A percentile compares a stretch with the other conserved stretches of the same genome.
Conservation (phyloP, 2,329 filamentous ascomycete species). For the Aspergillus oerlinghausenensis region DNA sequence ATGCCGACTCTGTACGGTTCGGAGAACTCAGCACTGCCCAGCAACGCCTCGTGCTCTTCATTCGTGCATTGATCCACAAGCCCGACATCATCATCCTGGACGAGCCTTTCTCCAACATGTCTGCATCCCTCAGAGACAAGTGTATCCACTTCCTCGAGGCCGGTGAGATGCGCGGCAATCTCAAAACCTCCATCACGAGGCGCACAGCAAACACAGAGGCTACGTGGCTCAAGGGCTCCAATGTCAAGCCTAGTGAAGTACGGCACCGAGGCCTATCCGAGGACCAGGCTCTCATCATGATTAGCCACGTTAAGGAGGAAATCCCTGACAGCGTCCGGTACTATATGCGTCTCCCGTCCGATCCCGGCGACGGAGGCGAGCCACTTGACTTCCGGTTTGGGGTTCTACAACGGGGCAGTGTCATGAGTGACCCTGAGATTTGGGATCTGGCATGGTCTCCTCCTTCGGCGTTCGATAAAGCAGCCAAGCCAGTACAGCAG, state of each 20-base stretch:
- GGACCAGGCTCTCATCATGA: conserved; percentile 80
- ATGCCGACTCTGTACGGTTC: conserved; percentile 75
- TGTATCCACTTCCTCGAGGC: conserved; percentile 74
- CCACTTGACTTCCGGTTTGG: conserved; percentile 30
- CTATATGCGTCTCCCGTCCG: conserved; percentile 73
- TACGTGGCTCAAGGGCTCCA: conserved; percentile 11
- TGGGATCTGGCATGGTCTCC: conserved; percentile 31
- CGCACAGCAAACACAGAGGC: conserved; percentile 5
- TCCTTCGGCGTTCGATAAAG: conserved; percentile 7
- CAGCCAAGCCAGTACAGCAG: conserved; percentile 2
- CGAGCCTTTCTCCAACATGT: conserved; percentile 84
- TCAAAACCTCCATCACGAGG: conserved; percentile 18
- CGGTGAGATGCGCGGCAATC: conserved; percentile 51
- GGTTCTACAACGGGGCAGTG: conserved; percentile 16
- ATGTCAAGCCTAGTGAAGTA: conserved; percentile 3
- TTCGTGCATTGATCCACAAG: conserved; percentile 74
- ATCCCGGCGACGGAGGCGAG: conserved; percentile 14
- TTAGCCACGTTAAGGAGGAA: conserved; percentile 87
- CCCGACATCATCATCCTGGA: conserved; percentile 81
- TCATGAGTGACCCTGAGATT: conserved; percentile 16
- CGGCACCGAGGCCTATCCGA: conserved; percentile 55
- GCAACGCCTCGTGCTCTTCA: conserved; percentile 79
- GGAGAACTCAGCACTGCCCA: conserved; percentile 49
- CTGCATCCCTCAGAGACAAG: conserved; percentile 75
- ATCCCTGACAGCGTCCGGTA: conserved; percentile 77